Percentiles rank a stretch among this genome's conserved stretches.
Evolutionary conservation across 2,329 filamentous ascomycete species (phyloP).

Genomic region (Venturia oleaginea): DNA sequence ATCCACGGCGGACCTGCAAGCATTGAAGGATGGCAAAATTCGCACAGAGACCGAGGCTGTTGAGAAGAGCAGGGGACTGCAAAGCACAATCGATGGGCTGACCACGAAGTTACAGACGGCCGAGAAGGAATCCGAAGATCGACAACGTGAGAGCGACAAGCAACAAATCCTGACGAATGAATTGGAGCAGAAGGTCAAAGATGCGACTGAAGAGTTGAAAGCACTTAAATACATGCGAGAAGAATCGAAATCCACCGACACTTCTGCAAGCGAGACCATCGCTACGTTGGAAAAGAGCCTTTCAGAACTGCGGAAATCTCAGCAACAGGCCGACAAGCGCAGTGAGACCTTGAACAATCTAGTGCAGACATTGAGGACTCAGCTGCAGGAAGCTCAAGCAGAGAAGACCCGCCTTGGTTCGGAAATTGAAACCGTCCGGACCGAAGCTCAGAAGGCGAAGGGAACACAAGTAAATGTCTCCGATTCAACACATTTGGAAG

Average conservation of each 20-base stretch:
- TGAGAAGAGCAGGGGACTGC: slow-evolving; percentile 35
- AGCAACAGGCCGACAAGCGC: slow-evolving; percentile 41
- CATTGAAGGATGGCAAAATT: slow-evolving; percentile 44
- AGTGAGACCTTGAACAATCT: slow-evolving; percentile 46
- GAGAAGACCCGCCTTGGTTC: slow-evolving; percentile 37
- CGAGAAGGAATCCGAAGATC: slow-evolving; percentile 19
- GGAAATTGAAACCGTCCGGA: slow-evolving; percentile 29
- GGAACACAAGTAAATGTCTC: background rate
- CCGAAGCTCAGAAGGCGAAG: slow-evolving; percentile 21
- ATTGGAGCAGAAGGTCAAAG: slow-evolving; percentile 41
- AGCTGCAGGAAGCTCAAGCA: slow-evolving; percentile 45
- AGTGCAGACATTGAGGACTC: slow-evolving; percentile 43
- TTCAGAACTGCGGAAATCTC: slow-evolving; percentile 21
- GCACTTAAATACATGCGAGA: slow-evolving; percentile 18
- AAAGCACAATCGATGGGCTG: slow-evolving; percentile 11
- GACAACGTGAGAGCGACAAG: slow-evolving; percentile 30
- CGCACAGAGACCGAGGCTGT: slow-evolving; percentile 26
- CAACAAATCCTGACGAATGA: slow-evolving; percentile 33
- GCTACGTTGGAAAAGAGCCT: slow-evolving; percentile 21
- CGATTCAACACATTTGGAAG: slow-evolving; percentile 18
- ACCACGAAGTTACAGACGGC: slow-evolving; percentile 18
- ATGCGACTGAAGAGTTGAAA: slow-evolving; percentile 37
- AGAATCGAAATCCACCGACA: slow-evolving; percentile 27
- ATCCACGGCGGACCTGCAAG: slow-evolving; percentile 54
- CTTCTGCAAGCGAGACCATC: background rate